These are phyloP conservation scores for Pelargonium citronellum DNA, from an alignment of 441 rosid genomes.

Conservation along the genomic window DNA sequence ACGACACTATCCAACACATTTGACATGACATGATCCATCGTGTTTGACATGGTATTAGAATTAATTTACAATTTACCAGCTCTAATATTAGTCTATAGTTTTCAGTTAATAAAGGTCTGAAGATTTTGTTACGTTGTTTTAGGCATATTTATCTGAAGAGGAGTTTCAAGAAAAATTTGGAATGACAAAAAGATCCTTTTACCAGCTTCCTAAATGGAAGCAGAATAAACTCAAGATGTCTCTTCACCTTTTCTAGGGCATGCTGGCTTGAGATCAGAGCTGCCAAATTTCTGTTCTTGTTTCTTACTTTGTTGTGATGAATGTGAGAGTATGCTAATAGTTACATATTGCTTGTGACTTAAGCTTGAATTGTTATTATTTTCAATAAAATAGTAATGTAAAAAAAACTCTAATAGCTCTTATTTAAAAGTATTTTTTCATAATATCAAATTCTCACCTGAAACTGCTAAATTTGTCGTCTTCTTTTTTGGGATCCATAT, in stretches of 20 bases:
- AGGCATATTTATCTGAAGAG: slow-evolving; percentile 58
- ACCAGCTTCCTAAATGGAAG: slow-evolving; percentile 67
- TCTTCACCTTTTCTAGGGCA: slow-evolving; percentile 47
- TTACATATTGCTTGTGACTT: neutral
- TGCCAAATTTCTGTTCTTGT: neutral
- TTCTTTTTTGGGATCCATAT: too few species aligned
- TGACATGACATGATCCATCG: too few species aligned
- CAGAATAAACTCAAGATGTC: slow-evolving; percentile 73
- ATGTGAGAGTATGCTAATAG: neutral
- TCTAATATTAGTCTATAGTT: neutral
- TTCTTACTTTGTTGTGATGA: neutral
- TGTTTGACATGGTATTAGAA: too few species aligned
- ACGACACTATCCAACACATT: too few species aligned
- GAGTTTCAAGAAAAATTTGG: slow-evolving; percentile 62
- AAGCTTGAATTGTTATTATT: too few species aligned
- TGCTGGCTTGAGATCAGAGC: neutral
- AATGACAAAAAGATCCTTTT: slow-evolving; percentile 50
- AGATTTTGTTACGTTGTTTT: slow-evolving; percentile 12
- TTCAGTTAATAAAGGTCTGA: neutral
- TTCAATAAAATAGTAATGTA: too few species aligned
- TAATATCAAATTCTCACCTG: too few species aligned
- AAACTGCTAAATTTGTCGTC: too few species aligned
- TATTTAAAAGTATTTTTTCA: too few species aligned
- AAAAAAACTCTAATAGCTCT: too few species aligned
- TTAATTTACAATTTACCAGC: too few species aligned